Evolutionary conservation across 805 yeast species (phyloP), one percentile per base, ranked within the genome.

Genomic region (Saturnispora besseyi): DNA sequence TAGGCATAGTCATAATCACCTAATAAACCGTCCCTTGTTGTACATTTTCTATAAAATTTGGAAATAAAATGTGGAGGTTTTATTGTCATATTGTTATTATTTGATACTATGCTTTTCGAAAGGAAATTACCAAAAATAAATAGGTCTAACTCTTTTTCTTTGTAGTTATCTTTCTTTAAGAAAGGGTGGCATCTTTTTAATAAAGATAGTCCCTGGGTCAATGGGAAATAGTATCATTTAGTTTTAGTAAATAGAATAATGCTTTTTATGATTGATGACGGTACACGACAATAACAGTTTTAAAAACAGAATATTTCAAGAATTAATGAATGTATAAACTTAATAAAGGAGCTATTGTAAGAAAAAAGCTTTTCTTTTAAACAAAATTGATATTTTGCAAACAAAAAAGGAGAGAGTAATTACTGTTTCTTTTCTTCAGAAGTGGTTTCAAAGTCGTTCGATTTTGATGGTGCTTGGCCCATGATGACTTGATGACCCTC

Each of bases 1-100:
- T 81, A 82, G 21, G 73, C 78, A 59, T 89, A 89, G 70, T 89
- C 88, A 61, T 87, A 87, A 61, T 86, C 91, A 34, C 97, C 96
- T n/a, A 89, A 58, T 37, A 87, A 59, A 6, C 96, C 96, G 18
- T 87, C 88, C 51, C 72, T 77, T 33, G 96, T 85, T 54, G 91
- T 79, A 69, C 54, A 45, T 51, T 64, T 64, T 21, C 47, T 53
- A 31, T 52, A 45, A 11, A 56, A 10, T 40, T 31, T 43, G 18
- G 10, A 40, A 9, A 43, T 21, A 10, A 31, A 15, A 10, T n/a
- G 4, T 18, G 40, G 11, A 18, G 26, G 11, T 18, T 36, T 36
- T 13, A 36, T 10, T 9, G 22, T 7, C 40, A 36, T 36, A 15
- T 15, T 9, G 21, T n/a, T 28, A 2, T 18, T 18, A 18, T 18